phyloP scores from a whole-genome alignment of 345 rosid genomes.

The Eucalyptus curtisii region DNA sequence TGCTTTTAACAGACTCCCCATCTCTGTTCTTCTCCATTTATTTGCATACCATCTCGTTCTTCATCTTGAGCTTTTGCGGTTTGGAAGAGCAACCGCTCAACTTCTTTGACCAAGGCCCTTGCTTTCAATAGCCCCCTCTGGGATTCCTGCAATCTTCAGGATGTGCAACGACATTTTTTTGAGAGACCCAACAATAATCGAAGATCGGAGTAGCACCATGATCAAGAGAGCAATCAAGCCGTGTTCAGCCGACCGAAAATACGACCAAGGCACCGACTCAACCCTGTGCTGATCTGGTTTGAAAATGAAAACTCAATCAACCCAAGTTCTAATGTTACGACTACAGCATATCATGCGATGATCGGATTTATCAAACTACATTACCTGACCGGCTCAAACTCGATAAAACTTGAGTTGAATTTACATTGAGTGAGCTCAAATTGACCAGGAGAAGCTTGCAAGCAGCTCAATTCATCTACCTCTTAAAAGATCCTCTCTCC shows the following conservation, averaged over 20 bases:
- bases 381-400: too few relatives aligned
- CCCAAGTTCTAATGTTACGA: not conserved
- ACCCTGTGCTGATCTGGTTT: too few relatives aligned
- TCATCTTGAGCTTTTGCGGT: constrained; percentile 1
- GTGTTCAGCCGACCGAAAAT: not conserved
- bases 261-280: too few relatives aligned
- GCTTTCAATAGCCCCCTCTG: constrained; percentile 65
- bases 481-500: too few relatives aligned
- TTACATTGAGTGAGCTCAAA: too few relatives aligned
- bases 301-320: too few relatives aligned
- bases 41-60: not conserved
- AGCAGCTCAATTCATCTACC: too few relatives aligned
- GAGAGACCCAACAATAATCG: not conserved
- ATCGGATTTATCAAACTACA: too few relatives aligned
- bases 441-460: too few relatives aligned
- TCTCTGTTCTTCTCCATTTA: constrained; percentile 47
- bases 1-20: constrained; percentile 55
- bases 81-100: constrained; percentile 34
- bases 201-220: not conserved
- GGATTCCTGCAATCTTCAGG: constrained; percentile 59
- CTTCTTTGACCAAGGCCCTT: constrained; percentile 64
- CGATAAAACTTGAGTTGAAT: too few relatives aligned
- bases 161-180: too few relatives aligned
- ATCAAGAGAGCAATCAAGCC: not conserved
- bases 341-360: too few relatives aligned